Percentiles rank a stretch among this genome's conserved stretches.
Conservation (phyloP, 164 flowering plant species). For the Magnolia kwangsiensis region DNA sequence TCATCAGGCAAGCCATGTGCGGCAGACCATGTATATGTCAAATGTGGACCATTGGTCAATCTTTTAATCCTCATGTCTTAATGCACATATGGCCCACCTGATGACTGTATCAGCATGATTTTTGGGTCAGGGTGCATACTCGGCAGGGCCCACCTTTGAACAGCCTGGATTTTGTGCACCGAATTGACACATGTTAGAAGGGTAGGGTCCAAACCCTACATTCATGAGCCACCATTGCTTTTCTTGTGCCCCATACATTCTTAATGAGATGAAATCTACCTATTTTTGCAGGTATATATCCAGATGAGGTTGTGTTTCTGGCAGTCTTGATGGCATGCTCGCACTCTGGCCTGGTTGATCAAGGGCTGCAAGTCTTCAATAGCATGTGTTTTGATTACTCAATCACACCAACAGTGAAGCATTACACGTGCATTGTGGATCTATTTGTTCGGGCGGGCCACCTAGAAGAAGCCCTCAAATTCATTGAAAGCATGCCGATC, state of each 20-base stretch:
- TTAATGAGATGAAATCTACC: slow-evolving; percentile 1
- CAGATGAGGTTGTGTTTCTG: slow-evolving; percentile 47
- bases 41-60: not conserved
- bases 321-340: slow-evolving; percentile 47
- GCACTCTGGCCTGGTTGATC: slow-evolving; percentile 46
- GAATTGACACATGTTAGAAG: not conserved
- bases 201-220: not conserved
- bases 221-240: not conserved
- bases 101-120: too few relatives aligned
- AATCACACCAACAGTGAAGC: slow-evolving; percentile 50
- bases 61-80: not conserved
- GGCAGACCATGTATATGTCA: not conserved
- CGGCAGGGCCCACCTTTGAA: not conserved
- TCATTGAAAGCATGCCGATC: slow-evolving; percentile 42
- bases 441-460: slow-evolving; percentile 47
- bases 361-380: slow-evolving; percentile 39
- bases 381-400: slow-evolving; percentile 39
- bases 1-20: too few relatives aligned
- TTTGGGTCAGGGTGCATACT: not conserved
- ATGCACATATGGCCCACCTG: not conserved
- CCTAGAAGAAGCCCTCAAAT: slow-evolving; percentile 38
- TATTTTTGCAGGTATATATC: slow-evolving; percentile 32
- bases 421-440: slow-evolving; percentile 46
- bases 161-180: too few relatives aligned
- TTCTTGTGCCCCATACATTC: not conserved